Conservation (phyloP, 140 eudicot species). For the Stevia rebaudiana region DNA sequence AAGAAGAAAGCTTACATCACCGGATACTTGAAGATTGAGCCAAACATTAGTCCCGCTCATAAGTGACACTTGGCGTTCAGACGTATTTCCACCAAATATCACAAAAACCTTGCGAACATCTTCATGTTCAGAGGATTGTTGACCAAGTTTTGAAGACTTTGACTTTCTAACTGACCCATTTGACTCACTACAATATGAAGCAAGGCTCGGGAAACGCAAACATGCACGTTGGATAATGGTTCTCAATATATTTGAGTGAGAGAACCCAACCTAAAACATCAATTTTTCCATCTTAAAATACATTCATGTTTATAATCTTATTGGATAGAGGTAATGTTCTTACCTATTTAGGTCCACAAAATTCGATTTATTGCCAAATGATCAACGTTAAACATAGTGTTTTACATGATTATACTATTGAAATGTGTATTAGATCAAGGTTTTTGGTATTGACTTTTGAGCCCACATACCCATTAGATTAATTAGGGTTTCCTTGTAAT, state of each 20-base stretch:
- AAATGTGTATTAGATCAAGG: no score
- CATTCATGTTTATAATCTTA: not conserved
- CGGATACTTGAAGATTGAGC: conserved; percentile 75
- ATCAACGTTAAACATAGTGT: not conserved
- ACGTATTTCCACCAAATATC: conserved; percentile 87
- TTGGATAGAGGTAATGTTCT: no score
- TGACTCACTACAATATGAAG: conserved; percentile 35
- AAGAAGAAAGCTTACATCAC: conserved; percentile 60
- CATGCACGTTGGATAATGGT: conserved; percentile 79
- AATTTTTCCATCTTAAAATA: not conserved
- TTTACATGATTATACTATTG: not conserved
- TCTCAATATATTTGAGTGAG: conserved; percentile 82
- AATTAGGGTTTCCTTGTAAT: no score
- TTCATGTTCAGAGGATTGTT: conserved; percentile 24
- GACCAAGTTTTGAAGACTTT: conserved; percentile 26
- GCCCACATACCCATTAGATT: no score
- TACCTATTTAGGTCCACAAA: not conserved
- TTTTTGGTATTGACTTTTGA: no score
- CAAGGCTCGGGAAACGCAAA: conserved; percentile 58
- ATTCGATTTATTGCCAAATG: not conserved
- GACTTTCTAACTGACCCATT: conserved; percentile 30
- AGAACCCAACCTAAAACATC: conserved; percentile 72
- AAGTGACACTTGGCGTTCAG: conserved; percentile 94
- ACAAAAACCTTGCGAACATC: conserved; percentile 56
- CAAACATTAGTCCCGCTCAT: conserved; percentile 98